Evolutionary conservation across 1,139 yeast genomes (phyloP).

Genomic region (Barnettozyma hawaiiensis): DNA sequence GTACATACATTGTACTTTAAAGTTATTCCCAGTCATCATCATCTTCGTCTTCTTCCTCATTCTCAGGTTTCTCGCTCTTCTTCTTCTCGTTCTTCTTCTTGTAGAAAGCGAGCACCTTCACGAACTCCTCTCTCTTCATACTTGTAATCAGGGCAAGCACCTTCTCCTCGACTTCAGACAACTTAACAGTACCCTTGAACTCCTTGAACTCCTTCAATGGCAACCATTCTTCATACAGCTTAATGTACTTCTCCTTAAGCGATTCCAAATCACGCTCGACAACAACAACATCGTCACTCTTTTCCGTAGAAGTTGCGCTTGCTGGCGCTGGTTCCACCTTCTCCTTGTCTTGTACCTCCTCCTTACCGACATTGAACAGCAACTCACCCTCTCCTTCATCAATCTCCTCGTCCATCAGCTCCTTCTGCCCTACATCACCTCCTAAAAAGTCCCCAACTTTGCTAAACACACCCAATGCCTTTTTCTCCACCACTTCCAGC

Average conservation of each 20-base stretch:
- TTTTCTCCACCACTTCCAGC: slow-evolving; percentile 57
- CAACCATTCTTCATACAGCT: not conserved
- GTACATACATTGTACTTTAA: not conserved
- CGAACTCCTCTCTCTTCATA: slow-evolving; percentile 13
- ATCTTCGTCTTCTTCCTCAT: slow-evolving; percentile 37
- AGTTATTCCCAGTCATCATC: slow-evolving; percentile 56
- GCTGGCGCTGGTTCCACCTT: slow-evolving; percentile 26
- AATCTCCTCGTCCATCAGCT: slow-evolving; percentile 27
- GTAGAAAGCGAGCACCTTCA: slow-evolving; percentile 1
- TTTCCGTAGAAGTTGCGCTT: slow-evolving; percentile 26
- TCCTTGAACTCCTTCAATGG: slow-evolving; percentile 13
- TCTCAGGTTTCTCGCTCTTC: slow-evolving; percentile 20
- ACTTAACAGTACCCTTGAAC: slow-evolving; percentile 10
- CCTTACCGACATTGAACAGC: slow-evolving; percentile 35
- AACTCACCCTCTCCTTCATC: slow-evolving; percentile 36
- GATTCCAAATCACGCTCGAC: slow-evolving; percentile 4
- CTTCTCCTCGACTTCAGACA: slow-evolving; percentile 27
- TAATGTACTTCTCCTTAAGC: slow-evolving; percentile 4
- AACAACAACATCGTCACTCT: slow-evolving; percentile 13
- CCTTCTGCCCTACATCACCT: slow-evolving; percentile 2
- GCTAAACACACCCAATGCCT: slow-evolving; percentile 12
- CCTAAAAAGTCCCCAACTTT: slow-evolving; percentile 2
- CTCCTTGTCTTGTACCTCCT: not conserved
- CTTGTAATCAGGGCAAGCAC: slow-evolving; percentile 5
- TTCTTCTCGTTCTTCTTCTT: slow-evolving; percentile 12